These are phyloP conservation scores for Leishmania gerbilli DNA, from an alignment of 208 protist species.

Conservation along the genomic window DNA sequence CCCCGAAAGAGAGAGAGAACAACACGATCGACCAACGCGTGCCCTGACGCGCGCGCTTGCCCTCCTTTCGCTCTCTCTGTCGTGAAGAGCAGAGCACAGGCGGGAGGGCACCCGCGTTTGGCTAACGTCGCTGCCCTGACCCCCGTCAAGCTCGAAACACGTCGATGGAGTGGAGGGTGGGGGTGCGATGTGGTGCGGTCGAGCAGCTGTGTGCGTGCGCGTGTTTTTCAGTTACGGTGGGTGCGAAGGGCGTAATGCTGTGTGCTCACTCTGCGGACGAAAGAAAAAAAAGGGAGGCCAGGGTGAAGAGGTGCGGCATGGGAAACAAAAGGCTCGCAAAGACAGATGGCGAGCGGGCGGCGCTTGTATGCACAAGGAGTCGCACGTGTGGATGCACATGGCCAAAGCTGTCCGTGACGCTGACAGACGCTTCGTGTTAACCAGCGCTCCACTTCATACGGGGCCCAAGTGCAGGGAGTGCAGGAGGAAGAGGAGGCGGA, in stretches of 20 bases:
- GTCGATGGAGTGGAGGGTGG: not conserved
- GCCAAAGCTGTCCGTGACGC: not conserved
- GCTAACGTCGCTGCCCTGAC: not conserved
- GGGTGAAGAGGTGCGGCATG: not conserved
- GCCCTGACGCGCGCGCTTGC: not conserved
- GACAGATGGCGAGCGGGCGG: not conserved
- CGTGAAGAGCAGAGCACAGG: conserved; percentile 2
- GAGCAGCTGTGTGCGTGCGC: no score
- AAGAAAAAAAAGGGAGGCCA: not conserved
- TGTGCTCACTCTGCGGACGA: not conserved
- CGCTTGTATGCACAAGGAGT: not conserved
- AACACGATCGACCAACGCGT: not conserved
- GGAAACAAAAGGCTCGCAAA: not conserved
- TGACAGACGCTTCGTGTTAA: not conserved
- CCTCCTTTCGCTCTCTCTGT: not conserved
- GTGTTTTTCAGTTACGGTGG: not conserved
- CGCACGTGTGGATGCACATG: not conserved
- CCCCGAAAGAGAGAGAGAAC: not conserved
- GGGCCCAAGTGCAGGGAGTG: not conserved
- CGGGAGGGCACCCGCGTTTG: not conserved
- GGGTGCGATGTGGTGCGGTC: no score
- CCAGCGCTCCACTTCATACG: not conserved
- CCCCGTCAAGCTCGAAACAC: not conserved
- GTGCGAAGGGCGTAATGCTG: not conserved
- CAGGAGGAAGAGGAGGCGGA: not conserved